phyloP scores from a whole-genome alignment of 768 basidiomycete species.

The Lactifluus subvellereus region DNA sequence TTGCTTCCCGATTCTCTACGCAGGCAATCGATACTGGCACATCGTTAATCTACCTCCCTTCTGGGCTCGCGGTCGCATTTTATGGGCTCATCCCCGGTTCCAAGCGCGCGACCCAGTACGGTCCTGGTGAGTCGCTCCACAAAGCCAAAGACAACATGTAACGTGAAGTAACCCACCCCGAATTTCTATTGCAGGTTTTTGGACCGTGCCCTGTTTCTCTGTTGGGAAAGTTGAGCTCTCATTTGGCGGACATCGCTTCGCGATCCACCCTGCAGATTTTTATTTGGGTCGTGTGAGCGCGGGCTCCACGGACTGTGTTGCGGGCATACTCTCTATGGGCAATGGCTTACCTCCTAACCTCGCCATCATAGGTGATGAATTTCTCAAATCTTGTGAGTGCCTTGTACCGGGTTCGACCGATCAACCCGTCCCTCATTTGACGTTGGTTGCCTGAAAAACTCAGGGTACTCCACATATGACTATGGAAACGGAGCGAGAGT shows the following conservation, averaged over 20 bases:
- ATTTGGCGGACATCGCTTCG: constrained; percentile 40
- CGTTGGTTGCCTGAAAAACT: too few relatives aligned
- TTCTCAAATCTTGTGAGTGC: constrained; percentile 59
- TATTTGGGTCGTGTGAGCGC: constrained; percentile 42
- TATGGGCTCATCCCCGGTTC: constrained; percentile 51
- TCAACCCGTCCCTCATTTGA: background rate
- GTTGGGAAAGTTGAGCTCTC: constrained; percentile 36
- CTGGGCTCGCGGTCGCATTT: constrained; percentile 37
- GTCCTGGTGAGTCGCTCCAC: constrained; percentile 32
- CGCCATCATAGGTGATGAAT: constrained; percentile 58
- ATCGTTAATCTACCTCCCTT: constrained; percentile 55
- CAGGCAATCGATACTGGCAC: constrained; percentile 69
- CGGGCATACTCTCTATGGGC: constrained; percentile 45
- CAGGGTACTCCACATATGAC: constrained; percentile 60
- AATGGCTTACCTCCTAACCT: constrained; percentile 45
- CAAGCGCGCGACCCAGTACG: constrained; percentile 37
- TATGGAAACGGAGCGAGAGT: constrained; percentile 48
- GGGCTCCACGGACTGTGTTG: constrained; percentile 48
- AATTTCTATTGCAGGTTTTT: constrained; percentile 38
- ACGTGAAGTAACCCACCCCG: too few relatives aligned
- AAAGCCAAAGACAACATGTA: background rate
- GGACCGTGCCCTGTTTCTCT: constrained; percentile 47
- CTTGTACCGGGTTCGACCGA: background rate
- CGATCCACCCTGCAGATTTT: constrained; percentile 46
- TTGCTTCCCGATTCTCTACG: background rate